phyloP scores from a whole-genome alignment of 2,329 filamentous ascomycete genomes.

The Stemphylium lycopersici region DNA sequence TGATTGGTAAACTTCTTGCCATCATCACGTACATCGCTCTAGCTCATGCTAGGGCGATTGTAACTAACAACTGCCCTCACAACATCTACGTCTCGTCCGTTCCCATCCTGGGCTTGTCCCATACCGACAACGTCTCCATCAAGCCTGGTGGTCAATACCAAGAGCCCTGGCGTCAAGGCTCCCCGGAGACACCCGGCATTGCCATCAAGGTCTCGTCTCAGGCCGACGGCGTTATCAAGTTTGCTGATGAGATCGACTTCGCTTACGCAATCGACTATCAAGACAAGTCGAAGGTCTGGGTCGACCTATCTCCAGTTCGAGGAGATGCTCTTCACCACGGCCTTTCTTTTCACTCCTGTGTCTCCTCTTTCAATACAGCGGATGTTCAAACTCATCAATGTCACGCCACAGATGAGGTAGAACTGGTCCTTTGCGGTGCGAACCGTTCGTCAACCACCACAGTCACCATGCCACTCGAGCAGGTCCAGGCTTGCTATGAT shows the following conservation, averaged over 20 bases:
- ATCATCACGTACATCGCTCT: constrained; percentile 27
- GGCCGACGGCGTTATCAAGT: constrained; percentile 26
- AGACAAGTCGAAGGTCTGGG: constrained; percentile 26
- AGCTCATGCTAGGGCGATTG: constrained; percentile 30
- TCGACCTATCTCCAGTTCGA: constrained; percentile 21
- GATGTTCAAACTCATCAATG: constrained; percentile 24
- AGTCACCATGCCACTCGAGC: constrained; percentile 12
- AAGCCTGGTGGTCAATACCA: constrained; percentile 26
- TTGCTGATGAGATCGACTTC: constrained; percentile 31
- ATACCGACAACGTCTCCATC: constrained; percentile 24
- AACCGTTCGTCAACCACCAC: constrained; percentile 12
- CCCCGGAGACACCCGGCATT: constrained; percentile 25
- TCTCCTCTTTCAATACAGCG: constrained; percentile 11
- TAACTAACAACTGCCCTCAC: constrained; percentile 34
- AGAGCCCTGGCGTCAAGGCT: constrained; percentile 32
- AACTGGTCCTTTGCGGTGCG: constrained; percentile 33
- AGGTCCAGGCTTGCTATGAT: constrained; percentile 21
- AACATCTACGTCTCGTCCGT: constrained; percentile 34
- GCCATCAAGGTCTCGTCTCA: constrained; percentile 35
- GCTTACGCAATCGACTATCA: constrained; percentile 29
- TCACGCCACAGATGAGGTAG: constrained; percentile 28
- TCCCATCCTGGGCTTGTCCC: constrained; percentile 17
- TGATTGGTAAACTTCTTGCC: constrained; percentile 22
- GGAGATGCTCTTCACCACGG: constrained; percentile 19
- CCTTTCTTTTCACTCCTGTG: constrained; percentile 28